A percentile compares a stretch with the other conserved stretches of the same genome.
Conservation (phyloP, 257 asterid species). For the Plantago elongata region DNA sequence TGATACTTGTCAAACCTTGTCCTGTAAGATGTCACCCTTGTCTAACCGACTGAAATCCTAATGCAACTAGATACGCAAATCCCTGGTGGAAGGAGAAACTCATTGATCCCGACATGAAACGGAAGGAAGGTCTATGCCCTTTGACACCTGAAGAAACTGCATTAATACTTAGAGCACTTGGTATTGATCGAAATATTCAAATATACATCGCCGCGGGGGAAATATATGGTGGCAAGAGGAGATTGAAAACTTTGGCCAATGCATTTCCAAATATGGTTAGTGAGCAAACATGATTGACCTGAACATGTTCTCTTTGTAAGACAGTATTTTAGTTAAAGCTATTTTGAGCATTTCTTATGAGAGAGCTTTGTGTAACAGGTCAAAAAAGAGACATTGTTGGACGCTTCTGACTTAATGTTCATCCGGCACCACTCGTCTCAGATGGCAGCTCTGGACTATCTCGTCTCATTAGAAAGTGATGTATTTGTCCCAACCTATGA, state of each 20-base stretch:
- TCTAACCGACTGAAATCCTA: neutral
- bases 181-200: constrained; percentile 38
- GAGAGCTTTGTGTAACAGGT: constrained; percentile 29
- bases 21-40: neutral
- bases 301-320: neutral
- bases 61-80: constrained; percentile 35
- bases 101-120: constrained; percentile 40
- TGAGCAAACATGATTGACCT: constrained; percentile 8
- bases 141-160: constrained; percentile 55
- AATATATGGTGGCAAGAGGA: constrained; percentile 40
- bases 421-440: constrained; percentile 42
- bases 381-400: constrained; percentile 41
- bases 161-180: constrained; percentile 39
- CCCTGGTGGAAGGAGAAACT: constrained; percentile 54
- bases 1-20: too few species aligned
- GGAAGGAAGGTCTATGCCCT: constrained; percentile 54
- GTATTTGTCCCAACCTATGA: constrained; percentile 51
- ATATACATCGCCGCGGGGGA: constrained; percentile 54
- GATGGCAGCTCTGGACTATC: constrained; percentile 57
- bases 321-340: too few species aligned
- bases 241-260: constrained; percentile 34
- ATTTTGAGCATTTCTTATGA: constrained; percentile 3
- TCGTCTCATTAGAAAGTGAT: constrained; percentile 49
- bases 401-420: constrained; percentile 31
- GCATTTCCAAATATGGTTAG: constrained; percentile 44